These are phyloP conservation scores for Inosperma sp. DNA, from an alignment of 768 basidiomycete species.

Conservation along the genomic window DNA sequence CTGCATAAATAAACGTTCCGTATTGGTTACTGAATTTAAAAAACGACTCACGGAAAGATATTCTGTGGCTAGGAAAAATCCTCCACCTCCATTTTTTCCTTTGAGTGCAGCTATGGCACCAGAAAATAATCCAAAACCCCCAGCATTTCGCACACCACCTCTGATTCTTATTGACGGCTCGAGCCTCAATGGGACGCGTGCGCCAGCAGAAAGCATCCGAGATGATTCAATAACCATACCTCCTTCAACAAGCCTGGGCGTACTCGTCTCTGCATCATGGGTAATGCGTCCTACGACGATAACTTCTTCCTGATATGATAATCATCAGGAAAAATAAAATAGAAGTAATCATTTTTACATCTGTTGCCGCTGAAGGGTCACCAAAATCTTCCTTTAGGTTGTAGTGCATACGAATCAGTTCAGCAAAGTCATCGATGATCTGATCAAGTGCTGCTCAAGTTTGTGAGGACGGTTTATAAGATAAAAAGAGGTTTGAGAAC, in stretches of 20 bases:
- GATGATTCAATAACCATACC: slow-evolving; percentile 81
- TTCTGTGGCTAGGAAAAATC: slow-evolving; percentile 80
- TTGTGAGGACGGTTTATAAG: slow-evolving; percentile 4
- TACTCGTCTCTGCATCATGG: slow-evolving; percentile 57
- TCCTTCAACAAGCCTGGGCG: slow-evolving; percentile 68
- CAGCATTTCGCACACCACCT: slow-evolving; percentile 55
- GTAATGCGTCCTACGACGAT: slow-evolving; percentile 71
- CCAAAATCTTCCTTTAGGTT: slow-evolving; percentile 61
- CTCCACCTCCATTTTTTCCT: slow-evolving; percentile 89
- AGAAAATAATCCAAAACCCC: slow-evolving; percentile 75
- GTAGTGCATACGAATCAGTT: slow-evolving; percentile 68
- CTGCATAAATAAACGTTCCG: neutral
- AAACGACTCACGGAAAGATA: slow-evolving; percentile 61
- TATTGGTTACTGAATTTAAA: too few species aligned
- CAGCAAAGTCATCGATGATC: slow-evolving; percentile 81
- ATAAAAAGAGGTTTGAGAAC: slow-evolving; percentile 5
- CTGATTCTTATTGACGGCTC: slow-evolving; percentile 61
- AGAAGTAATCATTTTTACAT: slow-evolving; percentile 29
- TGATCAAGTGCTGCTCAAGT: slow-evolving; percentile 67
- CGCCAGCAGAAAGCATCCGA: slow-evolving; percentile 63
- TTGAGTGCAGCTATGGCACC: slow-evolving; percentile 83
- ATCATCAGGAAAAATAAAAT: slow-evolving; percentile 6
- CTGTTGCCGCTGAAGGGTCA: slow-evolving; percentile 54
- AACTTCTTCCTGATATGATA: slow-evolving; percentile 50
- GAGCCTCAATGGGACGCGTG: slow-evolving; percentile 68